Evolutionary conservation across 768 basidiomycete genomes (phyloP).

Genomic region (Dendrothele bispora): DNA sequence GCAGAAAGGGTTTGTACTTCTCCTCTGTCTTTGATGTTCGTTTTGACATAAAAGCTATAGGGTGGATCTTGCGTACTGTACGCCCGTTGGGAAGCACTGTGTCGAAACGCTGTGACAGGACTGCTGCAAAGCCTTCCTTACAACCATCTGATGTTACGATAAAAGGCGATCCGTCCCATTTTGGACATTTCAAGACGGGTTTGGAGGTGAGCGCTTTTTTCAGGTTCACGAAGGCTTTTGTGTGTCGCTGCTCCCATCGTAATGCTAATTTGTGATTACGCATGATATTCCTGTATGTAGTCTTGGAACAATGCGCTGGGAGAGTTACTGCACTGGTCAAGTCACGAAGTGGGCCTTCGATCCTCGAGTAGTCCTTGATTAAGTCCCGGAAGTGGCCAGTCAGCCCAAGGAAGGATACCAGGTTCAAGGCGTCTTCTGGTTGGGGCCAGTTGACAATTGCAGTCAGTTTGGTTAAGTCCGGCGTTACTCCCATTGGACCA

Average conservation of each 20-base stretch:
- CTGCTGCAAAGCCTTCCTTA: slow-evolving; percentile 31
- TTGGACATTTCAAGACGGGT: slow-evolving; percentile 22
- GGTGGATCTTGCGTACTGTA: slow-evolving; percentile 17
- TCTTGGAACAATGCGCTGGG: slow-evolving; percentile 17
- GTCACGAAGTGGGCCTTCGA: slow-evolving; percentile 2
- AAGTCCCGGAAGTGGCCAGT: slow-evolving; percentile 7
- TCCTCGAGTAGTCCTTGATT: slow-evolving; percentile 3
- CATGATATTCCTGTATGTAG: slow-evolving; percentile 25
- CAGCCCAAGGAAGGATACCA: slow-evolving; percentile 8
- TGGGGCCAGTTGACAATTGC: slow-evolving; percentile 8
- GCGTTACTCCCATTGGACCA: slow-evolving; percentile 29
- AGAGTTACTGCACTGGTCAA: slow-evolving; percentile 14
- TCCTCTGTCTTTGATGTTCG: slow-evolving; percentile 31
- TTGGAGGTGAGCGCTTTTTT: slow-evolving; percentile 23
- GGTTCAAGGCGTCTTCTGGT: slow-evolving; percentile 2
- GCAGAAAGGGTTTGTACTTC: too few species aligned
- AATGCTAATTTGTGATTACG: slow-evolving; percentile 10
- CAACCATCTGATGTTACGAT: slow-evolving; percentile 37
- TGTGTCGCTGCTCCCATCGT: slow-evolving; percentile 21
- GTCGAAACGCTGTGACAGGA: slow-evolving; percentile 24
- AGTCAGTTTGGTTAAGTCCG: slow-evolving; percentile 11
- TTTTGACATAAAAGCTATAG: slow-evolving; percentile 34
- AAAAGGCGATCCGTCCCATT: slow-evolving; percentile 30
- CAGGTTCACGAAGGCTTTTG: slow-evolving; percentile 23
- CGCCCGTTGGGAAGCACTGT: slow-evolving; percentile 20